Conservation (phyloP, 2,329 filamentous ascomycete species). For the Aspergillus brunneoviolaceus region DNA sequence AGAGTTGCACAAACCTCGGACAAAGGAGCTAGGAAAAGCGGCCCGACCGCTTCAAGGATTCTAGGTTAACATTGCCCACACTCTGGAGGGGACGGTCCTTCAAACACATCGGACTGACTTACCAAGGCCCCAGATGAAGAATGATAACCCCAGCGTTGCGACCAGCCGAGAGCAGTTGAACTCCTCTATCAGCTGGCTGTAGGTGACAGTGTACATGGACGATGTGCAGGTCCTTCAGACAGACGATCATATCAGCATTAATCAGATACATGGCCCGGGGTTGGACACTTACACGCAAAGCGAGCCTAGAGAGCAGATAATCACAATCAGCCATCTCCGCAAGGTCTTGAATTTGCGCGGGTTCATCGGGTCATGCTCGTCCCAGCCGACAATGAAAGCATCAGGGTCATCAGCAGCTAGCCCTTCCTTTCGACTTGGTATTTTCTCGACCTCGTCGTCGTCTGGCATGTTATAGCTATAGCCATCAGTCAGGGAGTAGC, state of each 20-base stretch:
- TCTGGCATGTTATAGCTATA: constrained; percentile 27
- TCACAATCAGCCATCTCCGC: constrained; percentile 78
- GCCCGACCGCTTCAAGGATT: constrained; percentile 51
- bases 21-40: constrained; percentile 62
- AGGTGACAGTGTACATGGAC: constrained; percentile 86
- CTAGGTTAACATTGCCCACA: constrained; percentile 13
- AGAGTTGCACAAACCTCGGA: constrained; percentile 50
- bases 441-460: constrained; percentile 23
- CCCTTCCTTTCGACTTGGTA: constrained; percentile 13
- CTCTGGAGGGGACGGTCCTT: not conserved
- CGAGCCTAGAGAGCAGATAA: constrained; percentile 71
- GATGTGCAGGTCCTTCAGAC: constrained; percentile 70
- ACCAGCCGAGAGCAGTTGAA: constrained; percentile 70
- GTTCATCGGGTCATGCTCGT: constrained; percentile 70
- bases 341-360: constrained; percentile 66
- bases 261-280: not conserved
- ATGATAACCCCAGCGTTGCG: constrained; percentile 75
- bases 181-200: constrained; percentile 71
- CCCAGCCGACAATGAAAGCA: constrained; percentile 70
- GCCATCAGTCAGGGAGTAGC: constrained; percentile 40
- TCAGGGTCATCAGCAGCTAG: constrained; percentile 24
- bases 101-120: constrained; percentile 15
- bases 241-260: constrained; percentile 3
- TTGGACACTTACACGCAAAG: constrained; percentile 72
- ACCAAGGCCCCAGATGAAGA: constrained; percentile 77